Evolutionary conservation across 176 grass and related monocot genomes (phyloP).

Genomic region (Neostapfia colusana): DNA sequence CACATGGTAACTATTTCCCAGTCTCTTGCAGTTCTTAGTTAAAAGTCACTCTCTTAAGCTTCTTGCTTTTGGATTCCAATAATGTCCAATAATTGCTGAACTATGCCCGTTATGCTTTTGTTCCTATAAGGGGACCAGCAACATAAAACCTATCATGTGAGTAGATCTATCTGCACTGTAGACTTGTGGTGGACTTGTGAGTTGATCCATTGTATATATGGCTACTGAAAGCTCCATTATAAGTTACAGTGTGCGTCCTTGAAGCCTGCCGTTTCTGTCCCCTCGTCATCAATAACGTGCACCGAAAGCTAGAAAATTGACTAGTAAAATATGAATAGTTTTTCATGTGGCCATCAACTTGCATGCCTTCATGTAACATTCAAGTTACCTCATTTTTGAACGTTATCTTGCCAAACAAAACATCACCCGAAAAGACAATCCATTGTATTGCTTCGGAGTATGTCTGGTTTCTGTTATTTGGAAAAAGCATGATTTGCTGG

Average conservation of each 20-base stretch:
- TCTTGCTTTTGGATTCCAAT: slow-evolving; percentile 49
- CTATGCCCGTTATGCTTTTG: slow-evolving; percentile 51
- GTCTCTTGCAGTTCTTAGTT: slow-evolving; percentile 15
- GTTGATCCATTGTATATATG: slow-evolving; percentile 50
- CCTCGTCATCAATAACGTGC: slow-evolving; percentile 39
- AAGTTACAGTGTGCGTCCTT: slow-evolving; percentile 48
- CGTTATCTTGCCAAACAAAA: neutral
- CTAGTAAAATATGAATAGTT: neutral
- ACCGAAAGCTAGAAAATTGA: slow-evolving; percentile 23
- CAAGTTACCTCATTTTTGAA: neutral
- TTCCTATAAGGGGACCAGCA: slow-evolving; percentile 53
- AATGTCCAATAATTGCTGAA: slow-evolving; percentile 53
- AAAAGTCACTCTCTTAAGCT: slow-evolving; percentile 24
- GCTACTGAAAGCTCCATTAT: slow-evolving; percentile 62
- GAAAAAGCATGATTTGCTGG: neutral
- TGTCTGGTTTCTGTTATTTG: neutral
- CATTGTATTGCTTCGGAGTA: neutral
- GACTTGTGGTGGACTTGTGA: slow-evolving; percentile 44
- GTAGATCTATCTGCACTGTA: slow-evolving; percentile 52
- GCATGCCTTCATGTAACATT: neutral
- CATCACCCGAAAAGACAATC: neutral
- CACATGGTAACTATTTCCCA: slow-evolving; percentile 66
- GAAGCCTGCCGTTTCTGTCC: slow-evolving; percentile 58
- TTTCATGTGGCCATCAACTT: neutral
- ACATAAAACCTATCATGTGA: slow-evolving; percentile 65